Evolutionary conservation across 78 protist species (phyloP), one percentile per base, ranked within the genome.

Genomic region (Neovahlkampfia damariscottae): DNA sequence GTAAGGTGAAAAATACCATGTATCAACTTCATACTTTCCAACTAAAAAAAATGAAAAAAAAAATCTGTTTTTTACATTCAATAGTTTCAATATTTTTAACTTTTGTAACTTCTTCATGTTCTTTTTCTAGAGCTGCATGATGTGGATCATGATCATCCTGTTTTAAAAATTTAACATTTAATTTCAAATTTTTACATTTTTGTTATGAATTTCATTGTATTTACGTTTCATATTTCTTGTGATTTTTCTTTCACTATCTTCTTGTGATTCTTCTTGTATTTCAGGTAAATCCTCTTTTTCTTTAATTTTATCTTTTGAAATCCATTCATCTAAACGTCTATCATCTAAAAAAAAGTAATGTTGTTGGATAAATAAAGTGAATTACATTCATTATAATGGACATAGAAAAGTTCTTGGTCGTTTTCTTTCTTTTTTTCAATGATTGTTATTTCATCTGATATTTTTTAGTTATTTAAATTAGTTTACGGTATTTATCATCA

Each of bases 1-100:
- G 37, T 82, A 95, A 0, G 98, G 98, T 0, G 91, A 73, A 50
- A 88, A 94, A 75, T 95, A 93, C 98, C 98, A 94, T 5, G 98
- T 89, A 9, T 91, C 96, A 31, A 95, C 81, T 68, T 88, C 89
- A 78, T 82, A 90, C 74, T 76, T 4, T 1, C 86, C 89, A 0
- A 86, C 19, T 19, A 19, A 19, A 50, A 19, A 50, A 19, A 50
- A 19, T 50, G 38, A 50, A 50, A 19, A 19, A 50, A 19, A 19
- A 50, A 32, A 90, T n/a, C n/a, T n/a, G n/a, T n/a, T n/a, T n/a
- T n/a, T n/a, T n/a, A n/a, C n/a, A 35, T 72, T 85, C 91, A 1
- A 93, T 73, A 0, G 59, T 40, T n/a, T 79, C 76, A n/a, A 93
- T 81, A 70, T 95, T 95, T 78, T 95, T 94, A 35, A 95, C 94